Base-by-base conservation (phyloP, 148 eudicot species). In the Rhododendron ovatum region DNA sequence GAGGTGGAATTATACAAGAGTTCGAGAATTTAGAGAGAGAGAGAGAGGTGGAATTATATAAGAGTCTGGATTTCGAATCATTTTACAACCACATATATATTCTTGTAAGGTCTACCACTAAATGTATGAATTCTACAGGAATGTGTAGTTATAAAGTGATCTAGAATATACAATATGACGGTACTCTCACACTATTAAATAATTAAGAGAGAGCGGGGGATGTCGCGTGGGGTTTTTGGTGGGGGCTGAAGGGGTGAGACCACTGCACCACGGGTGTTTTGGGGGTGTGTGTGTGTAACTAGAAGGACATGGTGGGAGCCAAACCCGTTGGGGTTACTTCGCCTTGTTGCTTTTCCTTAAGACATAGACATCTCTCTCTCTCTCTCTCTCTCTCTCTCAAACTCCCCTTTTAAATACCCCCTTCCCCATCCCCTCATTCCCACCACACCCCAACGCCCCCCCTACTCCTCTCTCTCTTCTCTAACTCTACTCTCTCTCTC, bases 321-420 rank as follows among this genome's bases (percentile, higher is more conserved):
- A 37, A 80, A 69, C 15, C 45, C 74, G 18, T 41, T 53, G 71
- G 74, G 39, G 4, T 57, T 88, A 59, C 65, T 55, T 30, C 63
- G 17, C 41, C 33, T 86, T 89, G 89, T 84, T 86, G 87, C 85
- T 53, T 83, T 81, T 63, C 85, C 30, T 84, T 41, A 33, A 5
- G 83, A 89, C 90, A 89, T 39, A 30, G 30, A 30, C 30, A 30
- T 43, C 89, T 88, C 85, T 28, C 43, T 80, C 28, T 75, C 47
- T 30, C 30, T 39, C 71, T 53, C 43, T 11, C 75, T 6, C 45
- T 51, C 61, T 33, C 61, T 51, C 45, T 47, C 57, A 47, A 76
- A 50, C 26, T 71, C 89, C 86, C 82, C 35, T 85, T 81, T 86
- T 86, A 84, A 81, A 85, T 78, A 84, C 82, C 78, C 78, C 71